Conservation (phyloP, 2,329 filamentous ascomycete species). For the Zymoseptoria ardabiliae region DNA sequence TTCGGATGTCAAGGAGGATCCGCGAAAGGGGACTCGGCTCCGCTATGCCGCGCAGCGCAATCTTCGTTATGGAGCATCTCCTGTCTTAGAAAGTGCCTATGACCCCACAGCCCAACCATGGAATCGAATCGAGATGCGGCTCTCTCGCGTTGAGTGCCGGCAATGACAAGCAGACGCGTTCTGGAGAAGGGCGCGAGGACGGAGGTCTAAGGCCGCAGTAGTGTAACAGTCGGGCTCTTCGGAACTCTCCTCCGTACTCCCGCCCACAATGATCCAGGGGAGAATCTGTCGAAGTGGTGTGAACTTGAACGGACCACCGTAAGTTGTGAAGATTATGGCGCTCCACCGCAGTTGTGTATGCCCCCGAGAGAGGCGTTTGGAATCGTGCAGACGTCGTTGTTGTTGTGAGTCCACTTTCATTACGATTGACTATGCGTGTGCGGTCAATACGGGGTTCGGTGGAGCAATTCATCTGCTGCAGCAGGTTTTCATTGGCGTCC, state of each 20-base stretch:
- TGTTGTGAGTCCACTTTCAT: background rate
- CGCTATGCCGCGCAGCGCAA: background rate
- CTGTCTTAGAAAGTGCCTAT: background rate
- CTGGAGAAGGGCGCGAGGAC: background rate
- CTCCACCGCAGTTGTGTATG: too few species aligned
- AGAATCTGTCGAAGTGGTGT: too few species aligned
- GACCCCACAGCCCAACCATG: background rate
- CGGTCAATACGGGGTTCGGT: background rate
- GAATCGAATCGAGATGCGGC: background rate
- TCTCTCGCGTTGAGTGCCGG: background rate
- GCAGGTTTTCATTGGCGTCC: background rate
- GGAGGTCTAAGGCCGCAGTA: background rate
- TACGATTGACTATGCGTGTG: background rate
- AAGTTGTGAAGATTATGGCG: too few species aligned
- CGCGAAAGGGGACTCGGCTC: background rate
- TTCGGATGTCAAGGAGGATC: background rate
- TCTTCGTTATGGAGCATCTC: slow-evolving; percentile 1
- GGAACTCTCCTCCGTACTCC: background rate
- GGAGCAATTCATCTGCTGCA: background rate
- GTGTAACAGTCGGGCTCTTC: background rate
- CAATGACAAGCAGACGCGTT: background rate
- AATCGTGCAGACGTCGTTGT: background rate
- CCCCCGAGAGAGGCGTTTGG: too few species aligned
- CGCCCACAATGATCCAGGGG: background rate
- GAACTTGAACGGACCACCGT: too few species aligned